Evolutionary conservation across 805 yeast genomes (phyloP), one percentile per base, ranked within the genome.

Genomic region (Cephaloascus fragrans): DNA sequence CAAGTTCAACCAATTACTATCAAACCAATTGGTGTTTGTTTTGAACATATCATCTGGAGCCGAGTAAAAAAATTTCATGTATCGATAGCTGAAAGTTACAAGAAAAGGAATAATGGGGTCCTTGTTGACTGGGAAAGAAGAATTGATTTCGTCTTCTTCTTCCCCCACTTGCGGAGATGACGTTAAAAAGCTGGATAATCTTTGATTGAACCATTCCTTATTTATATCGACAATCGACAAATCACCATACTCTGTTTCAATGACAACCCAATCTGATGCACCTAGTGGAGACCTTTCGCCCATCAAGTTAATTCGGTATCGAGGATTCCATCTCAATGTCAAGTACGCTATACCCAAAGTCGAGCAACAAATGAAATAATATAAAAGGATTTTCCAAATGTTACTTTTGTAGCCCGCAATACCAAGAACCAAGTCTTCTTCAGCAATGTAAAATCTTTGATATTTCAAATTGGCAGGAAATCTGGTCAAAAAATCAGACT

Each of bases 241-340:
- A 49, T 87, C 95, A 16, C 97, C 97, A 67, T 77, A 82, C 55
- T 89, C 97, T 48, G 87, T 94, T 60, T 93, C 99, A 18, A 93
- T 71, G 15, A 88, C 95, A 14, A 89, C 83, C 93, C 96, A 86
- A 50, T 88, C 95, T 26, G 96, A 82, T 44, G 73, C 71, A 1
- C 87, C 96, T 44, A 93, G 63, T 0, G 94, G 82, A 3, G 74
- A 68, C 20, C 68, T 65, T 16, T 61, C 59, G 4, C 95, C 96
- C 66, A 73, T 69, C 44, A 85, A 59, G 39, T 68, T 68, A 38
- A 93, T 75, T 45, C 84, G 68, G 54, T 77, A 77, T 35, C 78
- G 67, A 0, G 97, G 97, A 35, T 86, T 54, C 99, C 99, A 93
- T 47, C 96, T 67, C 44, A 87, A 58, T 1, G 83, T 41, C 34